Percentiles rank a stretch among this genome's conserved stretches.
Conservation (phyloP, 2,329 filamentous ascomycete genomes). For the Claviceps capensis region DNA sequence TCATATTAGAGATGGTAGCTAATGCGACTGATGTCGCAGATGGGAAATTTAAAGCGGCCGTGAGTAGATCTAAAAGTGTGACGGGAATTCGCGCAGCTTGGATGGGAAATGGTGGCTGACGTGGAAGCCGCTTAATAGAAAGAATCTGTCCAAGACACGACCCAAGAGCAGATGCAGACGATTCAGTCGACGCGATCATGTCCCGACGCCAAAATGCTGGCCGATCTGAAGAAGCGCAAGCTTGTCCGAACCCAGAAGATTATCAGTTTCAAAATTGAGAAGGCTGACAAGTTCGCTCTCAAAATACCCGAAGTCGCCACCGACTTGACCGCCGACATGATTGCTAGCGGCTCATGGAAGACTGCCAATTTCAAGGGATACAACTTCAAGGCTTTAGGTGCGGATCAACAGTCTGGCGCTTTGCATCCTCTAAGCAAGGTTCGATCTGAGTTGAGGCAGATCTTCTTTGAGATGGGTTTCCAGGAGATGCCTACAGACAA, state of each 20-base stretch:
- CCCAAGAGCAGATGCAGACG: constrained; percentile 58
- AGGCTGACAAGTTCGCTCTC: constrained; percentile 77
- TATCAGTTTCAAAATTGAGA: constrained; percentile 69
- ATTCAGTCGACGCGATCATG: constrained; percentile 54
- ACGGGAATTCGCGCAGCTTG: too few relatives aligned
- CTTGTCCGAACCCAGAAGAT: constrained; percentile 73
- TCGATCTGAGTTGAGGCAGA: constrained; percentile 85
- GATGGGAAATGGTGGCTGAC: neutral
- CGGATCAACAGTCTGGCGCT: constrained; percentile 47
- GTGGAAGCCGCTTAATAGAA: constrained; percentile 23
- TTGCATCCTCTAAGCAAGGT: constrained; percentile 79
- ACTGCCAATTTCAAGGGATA: constrained; percentile 74
- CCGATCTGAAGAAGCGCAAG: constrained; percentile 85
- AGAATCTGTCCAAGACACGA: constrained; percentile 68
- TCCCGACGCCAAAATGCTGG: constrained; percentile 61
- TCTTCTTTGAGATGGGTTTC: constrained; percentile 99
- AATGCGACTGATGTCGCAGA: constrained; percentile 3
- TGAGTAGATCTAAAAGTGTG: neutral
- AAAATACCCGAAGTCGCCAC: constrained; percentile 90
- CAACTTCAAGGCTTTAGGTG: constrained; percentile 59
- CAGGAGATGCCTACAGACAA: constrained; percentile 93
- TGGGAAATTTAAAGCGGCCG: constrained; percentile 6
- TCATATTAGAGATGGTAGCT: neutral
- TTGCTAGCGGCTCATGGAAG: constrained; percentile 81
- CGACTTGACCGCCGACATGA: constrained; percentile 87